Conservation (phyloP, 179 eudicot species). For the Spergularia azorica region DNA sequence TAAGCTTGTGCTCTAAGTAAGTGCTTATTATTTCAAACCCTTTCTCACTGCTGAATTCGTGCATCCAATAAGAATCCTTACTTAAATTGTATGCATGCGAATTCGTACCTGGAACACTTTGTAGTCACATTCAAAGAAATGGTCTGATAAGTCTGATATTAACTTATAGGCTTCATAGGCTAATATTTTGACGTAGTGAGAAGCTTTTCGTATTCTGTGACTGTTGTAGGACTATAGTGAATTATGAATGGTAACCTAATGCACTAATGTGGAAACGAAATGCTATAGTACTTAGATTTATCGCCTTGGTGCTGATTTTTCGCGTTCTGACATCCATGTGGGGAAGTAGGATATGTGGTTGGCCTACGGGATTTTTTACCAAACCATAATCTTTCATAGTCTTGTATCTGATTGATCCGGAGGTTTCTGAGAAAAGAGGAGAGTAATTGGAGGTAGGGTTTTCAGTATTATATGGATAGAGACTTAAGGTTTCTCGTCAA, state of each 20-base stretch:
- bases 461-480: too few relatives aligned
- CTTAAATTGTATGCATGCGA: neutral
- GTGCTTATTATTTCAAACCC: conserved; percentile 29
- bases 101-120: neutral
- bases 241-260: neutral
- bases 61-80: neutral
- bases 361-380: too few relatives aligned
- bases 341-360: too few relatives aligned
- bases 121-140: neutral
- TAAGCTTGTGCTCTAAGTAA: conserved; percentile 86
- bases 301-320: too few relatives aligned
- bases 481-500: too few relatives aligned
- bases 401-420: too few relatives aligned
- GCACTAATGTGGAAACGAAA: neutral
- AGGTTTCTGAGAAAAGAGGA: too few relatives aligned
- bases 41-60: neutral
- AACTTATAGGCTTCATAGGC: neutral
- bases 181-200: neutral
- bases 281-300: too few relatives aligned
- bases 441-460: too few relatives aligned
- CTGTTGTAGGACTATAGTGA: neutral
- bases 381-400: too few relatives aligned
- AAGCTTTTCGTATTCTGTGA: neutral
- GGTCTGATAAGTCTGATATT: neutral
- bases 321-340: too few relatives aligned